phyloP scores from a whole-genome alignment of 1,284 basidiomycete species.

The Cystobasidium slooffiae region DNA sequence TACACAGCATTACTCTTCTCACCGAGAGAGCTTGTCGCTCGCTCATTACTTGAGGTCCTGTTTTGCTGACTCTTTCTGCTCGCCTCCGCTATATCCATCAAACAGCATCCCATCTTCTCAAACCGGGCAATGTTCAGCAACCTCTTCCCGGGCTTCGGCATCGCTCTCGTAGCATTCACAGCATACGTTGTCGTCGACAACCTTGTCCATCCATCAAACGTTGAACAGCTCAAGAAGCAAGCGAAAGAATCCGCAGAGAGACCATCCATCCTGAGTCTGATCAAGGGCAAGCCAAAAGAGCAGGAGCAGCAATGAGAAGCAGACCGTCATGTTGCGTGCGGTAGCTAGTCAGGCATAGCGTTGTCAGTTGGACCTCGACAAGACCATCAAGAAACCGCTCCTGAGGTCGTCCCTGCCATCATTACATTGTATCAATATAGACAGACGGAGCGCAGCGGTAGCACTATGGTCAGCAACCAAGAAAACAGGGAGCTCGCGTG shows the following conservation, averaged over 20 bases:
- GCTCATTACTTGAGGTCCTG: too few relatives aligned
- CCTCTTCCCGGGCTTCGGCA: constrained; percentile 90
- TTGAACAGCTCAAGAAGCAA: constrained; percentile 42
- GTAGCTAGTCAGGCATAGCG: neutral
- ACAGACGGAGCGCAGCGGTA: too few relatives aligned
- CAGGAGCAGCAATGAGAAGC: constrained; percentile 27
- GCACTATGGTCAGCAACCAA: too few relatives aligned
- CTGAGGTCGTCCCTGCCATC: too few relatives aligned
- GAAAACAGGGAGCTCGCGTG: too few relatives aligned
- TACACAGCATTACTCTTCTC: neutral
- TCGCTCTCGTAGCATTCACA: constrained; percentile 85
- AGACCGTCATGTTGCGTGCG: neutral
- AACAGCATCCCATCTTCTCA: constrained; percentile 74
- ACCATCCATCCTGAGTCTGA: constrained; percentile 27
- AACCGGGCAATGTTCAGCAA: constrained; percentile 73
- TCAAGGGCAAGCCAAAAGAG: constrained; percentile 7
- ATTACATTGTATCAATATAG: too few relatives aligned
- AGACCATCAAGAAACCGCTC: too few relatives aligned
- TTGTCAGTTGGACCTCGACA: too few relatives aligned
- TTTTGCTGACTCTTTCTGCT: neutral
- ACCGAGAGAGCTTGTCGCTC: too few relatives aligned
- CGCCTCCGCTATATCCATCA: neutral
- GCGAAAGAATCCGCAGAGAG: constrained; percentile 40
- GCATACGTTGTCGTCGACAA: constrained; percentile 85
- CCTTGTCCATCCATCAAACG: constrained; percentile 53